Evolutionary conservation across 345 rosid species (phyloP), one percentile per base, ranked within the genome.

Genomic region (Ailanthus altissimus): DNA sequence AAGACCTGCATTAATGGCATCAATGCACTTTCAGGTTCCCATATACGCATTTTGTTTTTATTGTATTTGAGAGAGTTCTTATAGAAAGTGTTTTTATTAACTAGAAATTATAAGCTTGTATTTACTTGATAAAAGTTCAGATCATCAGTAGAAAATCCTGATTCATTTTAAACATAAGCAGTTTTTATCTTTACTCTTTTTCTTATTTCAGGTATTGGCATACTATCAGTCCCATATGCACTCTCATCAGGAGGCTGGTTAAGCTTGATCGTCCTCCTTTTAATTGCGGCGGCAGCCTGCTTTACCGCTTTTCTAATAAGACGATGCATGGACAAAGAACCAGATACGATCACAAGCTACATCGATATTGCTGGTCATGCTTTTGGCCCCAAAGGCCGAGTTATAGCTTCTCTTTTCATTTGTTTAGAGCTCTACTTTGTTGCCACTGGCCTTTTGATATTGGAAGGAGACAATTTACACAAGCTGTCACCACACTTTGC

Each of bases 241-340:
- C 79, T 86, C 14, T 84, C 86, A 63, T 70, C 81, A 16, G 85
- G 88, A 76, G 91, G 89, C 72, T 88, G 91, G 86, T 76, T 84
- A 61, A 84, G 88, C 72, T 81, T 86, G 63, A 70, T 83, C 25
- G 70, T 84, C 51, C 77, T 84, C 18, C 4, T 88, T 51, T 68
- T 78, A 14, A 78, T 86, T 0, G 89, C 89, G 9, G 59, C 69
- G 0, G 75, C 88, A 18, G 81, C 88, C 6, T 84, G 72, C 62
- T 88, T 77, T 66, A 84, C 88, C 16, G 84, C 79, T 5, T 28
- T 86, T 15, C 79, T 88, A 46, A 81, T 86, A 14, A 80, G 79
- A 28, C 59, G 83, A 74, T 84, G 88, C 60, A 79, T 86, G 85
- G 86, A 75, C 4, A 58, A 65, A n/a, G 77, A 86, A 51, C 82